Percentiles rank a stretch among this genome's conserved stretches.
These are phyloP conservation scores for Irineochytrium annulatum DNA, from an alignment of 192 early-diverging fungal genomes.

Conservation along the genomic window DNA sequence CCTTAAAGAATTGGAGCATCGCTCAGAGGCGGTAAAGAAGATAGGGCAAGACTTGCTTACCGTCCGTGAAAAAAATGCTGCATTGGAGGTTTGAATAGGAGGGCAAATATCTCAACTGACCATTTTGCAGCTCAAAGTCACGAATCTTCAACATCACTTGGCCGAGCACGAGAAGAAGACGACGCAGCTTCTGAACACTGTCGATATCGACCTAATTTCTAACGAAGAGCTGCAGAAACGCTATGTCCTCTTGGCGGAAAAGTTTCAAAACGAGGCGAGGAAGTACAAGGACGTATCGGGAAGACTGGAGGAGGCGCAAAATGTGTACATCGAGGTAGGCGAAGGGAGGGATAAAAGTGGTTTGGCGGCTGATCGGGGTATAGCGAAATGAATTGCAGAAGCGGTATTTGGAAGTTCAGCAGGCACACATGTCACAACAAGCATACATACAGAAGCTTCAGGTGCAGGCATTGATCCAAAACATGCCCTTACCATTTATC, in stretches of 20 bases:
- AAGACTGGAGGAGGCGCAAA: slow-evolving; percentile 27
- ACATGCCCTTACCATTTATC: not conserved
- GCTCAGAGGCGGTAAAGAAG: slow-evolving; percentile 36
- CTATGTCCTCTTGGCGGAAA: slow-evolving; percentile 35
- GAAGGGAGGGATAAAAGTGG: slow-evolving; percentile 5
- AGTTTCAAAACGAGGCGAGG: slow-evolving; percentile 24
- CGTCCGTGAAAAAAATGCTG: slow-evolving; percentile 24
- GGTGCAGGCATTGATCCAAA: not conserved
- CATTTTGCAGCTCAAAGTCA: slow-evolving; percentile 21
- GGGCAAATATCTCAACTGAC: not conserved
- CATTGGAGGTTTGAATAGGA: slow-evolving; percentile 22
- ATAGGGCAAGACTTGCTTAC: slow-evolving; percentile 35
- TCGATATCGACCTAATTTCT: slow-evolving; percentile 40
- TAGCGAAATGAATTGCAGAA: slow-evolving; percentile 37
- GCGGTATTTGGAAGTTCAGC: slow-evolving; percentile 34
- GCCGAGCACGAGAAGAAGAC: slow-evolving; percentile 28
- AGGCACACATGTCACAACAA: slow-evolving; percentile 47
- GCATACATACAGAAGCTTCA: slow-evolving; percentile 35
- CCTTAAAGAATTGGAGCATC: slow-evolving; percentile 35
- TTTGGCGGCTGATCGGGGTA: slow-evolving; percentile 5
- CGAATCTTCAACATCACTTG: slow-evolving; percentile 20
- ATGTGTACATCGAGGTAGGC: slow-evolving; percentile 22
- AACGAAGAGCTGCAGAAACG: slow-evolving; percentile 30
- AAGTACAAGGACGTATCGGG: slow-evolving; percentile 2
- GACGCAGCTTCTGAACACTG: slow-evolving; percentile 26